A percentile compares a stretch with the other conserved stretches of the same genome.
Conservation (phyloP, 352 stramenopile genomes). For the Phytophthora litchii region DNA sequence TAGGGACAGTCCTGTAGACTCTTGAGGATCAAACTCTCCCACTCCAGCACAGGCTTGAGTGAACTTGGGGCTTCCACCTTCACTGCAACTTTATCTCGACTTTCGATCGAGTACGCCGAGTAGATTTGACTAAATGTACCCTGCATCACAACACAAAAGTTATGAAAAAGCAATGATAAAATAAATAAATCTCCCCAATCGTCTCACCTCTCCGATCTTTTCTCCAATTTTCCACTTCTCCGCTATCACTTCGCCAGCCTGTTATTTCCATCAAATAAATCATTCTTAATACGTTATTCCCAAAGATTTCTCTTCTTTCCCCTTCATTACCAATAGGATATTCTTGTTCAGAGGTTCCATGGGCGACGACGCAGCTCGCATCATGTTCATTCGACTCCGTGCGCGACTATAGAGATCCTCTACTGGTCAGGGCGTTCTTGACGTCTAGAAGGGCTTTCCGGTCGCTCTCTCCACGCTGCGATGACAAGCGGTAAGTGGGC, state of each 20-base stretch:
- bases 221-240: constrained; percentile 86
- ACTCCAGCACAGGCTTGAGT: constrained; percentile 89
- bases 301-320: constrained; percentile 11
- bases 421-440: not conserved
- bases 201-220: constrained; percentile 84
- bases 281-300: constrained; percentile 1
- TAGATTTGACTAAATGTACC: constrained; percentile 92
- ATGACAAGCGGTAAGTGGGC: not conserved
- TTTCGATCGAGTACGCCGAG: constrained; percentile 80
- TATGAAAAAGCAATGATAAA: constrained; percentile 5
- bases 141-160: constrained; percentile 15
- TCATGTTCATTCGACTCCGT: constrained; percentile 15
- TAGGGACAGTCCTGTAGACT: constrained; percentile 83
- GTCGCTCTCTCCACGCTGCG: not conserved
- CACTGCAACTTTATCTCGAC: constrained; percentile 77
- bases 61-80: constrained; percentile 88
- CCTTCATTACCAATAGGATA: constrained; percentile 66
- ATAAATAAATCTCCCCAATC: constrained; percentile 4
- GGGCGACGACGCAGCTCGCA: constrained; percentile 44
- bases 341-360: constrained; percentile 85
- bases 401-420: constrained; percentile 16
- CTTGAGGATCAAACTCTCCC: constrained; percentile 89
- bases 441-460: not conserved
- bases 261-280: not conserved
- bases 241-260: constrained; percentile 85